Evolutionary conservation across 1,284 basidiomycete genomes (phyloP), one percentile per base, ranked within the genome.

Genomic region (Hypsizygus ulmarius): DNA sequence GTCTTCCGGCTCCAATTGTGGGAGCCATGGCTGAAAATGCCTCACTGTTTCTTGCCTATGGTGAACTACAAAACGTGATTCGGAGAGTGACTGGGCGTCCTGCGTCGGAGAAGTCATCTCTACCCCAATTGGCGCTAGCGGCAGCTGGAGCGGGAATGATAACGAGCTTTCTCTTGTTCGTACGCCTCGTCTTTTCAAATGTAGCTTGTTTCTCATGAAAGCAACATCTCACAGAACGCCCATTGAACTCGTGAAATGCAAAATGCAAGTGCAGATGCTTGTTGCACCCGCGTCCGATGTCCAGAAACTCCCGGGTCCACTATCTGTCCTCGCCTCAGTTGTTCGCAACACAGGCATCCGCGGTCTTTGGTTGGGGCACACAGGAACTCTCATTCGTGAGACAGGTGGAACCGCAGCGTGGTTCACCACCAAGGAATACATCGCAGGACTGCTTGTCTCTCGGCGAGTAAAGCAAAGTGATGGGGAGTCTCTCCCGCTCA

Each of bases 11-110:
- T 45, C 96, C 96, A 0, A 77, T 98, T 21, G 78, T 90, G 0
- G 96, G 95, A 2, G 90, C 96, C 10, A 96, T 96, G 79, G 82
- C 82, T 0, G 95, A 98, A 65, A 97, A 95, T 58, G 95, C 94
- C 0, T 77, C 81, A 2, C 73, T 98, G 33, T 98, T 99, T 68
- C 73, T 97, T 5, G 78, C 89, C 4, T 98, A 98, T 66, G 86
- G 86, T 52, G 84, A 91, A 53, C 77, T 93, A 36, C 92, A 97
- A 68, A 79, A 79, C 55, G 63, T 77, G 27, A 82, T 96, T 16
- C 68, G 72, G 34, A 53, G 45, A 36, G 38, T 45, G 18, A 45
- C 56, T 3, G 44, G 18, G 29, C 45, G 41, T 27, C 50, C 47
- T 2, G 32, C 46, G 14, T 53, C 67, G 55, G 59, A 60, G 52